Evolutionary conservation across 2,329 filamentous ascomycete species (phyloP).

Genomic region (Calonectria montana): DNA sequence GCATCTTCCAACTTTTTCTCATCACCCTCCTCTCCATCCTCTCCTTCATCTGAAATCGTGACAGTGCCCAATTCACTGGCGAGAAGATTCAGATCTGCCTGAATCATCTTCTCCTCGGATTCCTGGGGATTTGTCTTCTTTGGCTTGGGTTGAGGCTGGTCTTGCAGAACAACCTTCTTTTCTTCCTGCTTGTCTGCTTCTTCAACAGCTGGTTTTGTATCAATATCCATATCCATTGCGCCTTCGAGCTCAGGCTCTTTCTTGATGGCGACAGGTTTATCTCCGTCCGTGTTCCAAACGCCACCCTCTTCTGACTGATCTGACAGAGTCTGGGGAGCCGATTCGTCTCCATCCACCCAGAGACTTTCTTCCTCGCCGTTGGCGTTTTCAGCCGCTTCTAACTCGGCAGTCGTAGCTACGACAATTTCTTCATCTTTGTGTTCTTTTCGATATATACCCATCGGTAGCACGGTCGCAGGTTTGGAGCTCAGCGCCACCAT

Average conservation of each 20-base stretch:
- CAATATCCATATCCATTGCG: conserved; percentile 55
- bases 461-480: conserved; percentile 57
- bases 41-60: conserved; percentile 45
- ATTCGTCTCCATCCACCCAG: conserved; percentile 54
- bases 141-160: conserved; percentile 32
- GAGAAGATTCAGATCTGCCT: conserved; percentile 55
- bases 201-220: conserved; percentile 38
- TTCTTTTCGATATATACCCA: conserved; percentile 66
- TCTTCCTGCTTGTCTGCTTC: conserved; percentile 36
- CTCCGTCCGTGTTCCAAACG: conserved; percentile 57
- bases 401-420: conserved; percentile 67
- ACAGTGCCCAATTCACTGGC: conserved; percentile 56
- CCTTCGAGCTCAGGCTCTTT: conserved; percentile 57
- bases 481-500: conserved; percentile 48
- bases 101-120: conserved; percentile 52
- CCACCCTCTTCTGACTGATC: conserved; percentile 51
- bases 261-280: conserved; percentile 54
- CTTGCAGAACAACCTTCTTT: conserved; percentile 34
- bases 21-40: conserved; percentile 43
- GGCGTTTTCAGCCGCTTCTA: conserved; percentile 64
- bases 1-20: conserved; percentile 43
- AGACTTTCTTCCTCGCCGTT: conserved; percentile 58
- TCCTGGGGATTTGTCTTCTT: conserved; percentile 49
- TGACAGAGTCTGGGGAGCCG: conserved; percentile 37
- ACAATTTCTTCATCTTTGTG: conserved; percentile 65